Base-by-base conservation (phyloP, 2,329 filamentous ascomycete species). In the Coniochaeta sp. region DNA sequence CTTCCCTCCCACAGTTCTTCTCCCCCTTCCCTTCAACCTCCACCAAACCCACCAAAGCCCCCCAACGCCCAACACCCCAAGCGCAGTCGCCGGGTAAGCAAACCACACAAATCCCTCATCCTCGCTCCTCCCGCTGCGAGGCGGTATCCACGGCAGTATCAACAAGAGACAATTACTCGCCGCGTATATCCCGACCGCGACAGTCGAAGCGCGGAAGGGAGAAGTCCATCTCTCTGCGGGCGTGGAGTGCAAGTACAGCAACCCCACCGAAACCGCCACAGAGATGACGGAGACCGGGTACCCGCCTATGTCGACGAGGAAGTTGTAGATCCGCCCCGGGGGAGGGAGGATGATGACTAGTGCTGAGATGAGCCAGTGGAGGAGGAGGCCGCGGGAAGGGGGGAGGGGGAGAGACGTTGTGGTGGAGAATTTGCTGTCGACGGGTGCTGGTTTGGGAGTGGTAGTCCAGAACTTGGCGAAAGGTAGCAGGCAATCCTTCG, bases 301-400 rank as follows among this genome's bases (percentile, higher is more conserved):
- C 5, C 66, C 65, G 35, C 65, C 66, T 7, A 70, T 63, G 50
- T 69, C 64, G 38, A 69, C 65, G 14, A 69, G 60, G 60, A 70
- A 69, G 56, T 66, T 66, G 59, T 68, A 70, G 24, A 68, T 66
- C 22, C 63, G 60, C 4, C 67, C 67, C 2, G 76, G 75, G 6
- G 76, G 76, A 2, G 71, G 74, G 3, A 77, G 71, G 1, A 79
- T 66, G 32, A 75, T 81, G 7, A 79, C 75, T 26, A 85, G 64
- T 13, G 76, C 75, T 1, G 81, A 84, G 28, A 82, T 79, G 16
- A 83, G 68, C 65, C 81, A 85, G 55, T 85, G 79, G 48, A 86
- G 74, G 16, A 74, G 71, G 16, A 81, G 65, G 9, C 67, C 66
- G n/a, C 65, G 60, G 2, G 56, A 53, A 6, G 66, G 67, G 1